Evolutionary conservation across 768 basidiomycete species (phyloP).

Genomic region (Boletus reticulatus): DNA sequence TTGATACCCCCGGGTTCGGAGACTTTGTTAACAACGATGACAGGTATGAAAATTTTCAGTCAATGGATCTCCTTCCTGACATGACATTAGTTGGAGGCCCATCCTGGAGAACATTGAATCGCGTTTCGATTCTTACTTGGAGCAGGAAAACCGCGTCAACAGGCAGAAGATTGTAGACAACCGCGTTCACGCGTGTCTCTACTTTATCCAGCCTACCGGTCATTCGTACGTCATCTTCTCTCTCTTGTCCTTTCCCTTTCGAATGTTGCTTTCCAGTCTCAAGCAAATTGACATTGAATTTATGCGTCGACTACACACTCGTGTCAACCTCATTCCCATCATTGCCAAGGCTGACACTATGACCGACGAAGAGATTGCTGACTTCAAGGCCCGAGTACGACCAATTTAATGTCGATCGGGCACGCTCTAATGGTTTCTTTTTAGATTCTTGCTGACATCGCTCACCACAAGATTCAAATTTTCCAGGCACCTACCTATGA

Average conservation of each 20-base stretch:
- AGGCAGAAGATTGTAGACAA: slow-evolving; percentile 92
- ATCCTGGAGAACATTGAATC: slow-evolving; percentile 98
- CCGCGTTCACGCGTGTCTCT: slow-evolving; percentile 96
- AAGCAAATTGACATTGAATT: slow-evolving; percentile 99
- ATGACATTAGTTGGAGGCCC: slow-evolving; percentile 82
- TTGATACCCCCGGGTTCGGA: slow-evolving; percentile 98
- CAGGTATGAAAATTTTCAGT: slow-evolving; percentile 53
- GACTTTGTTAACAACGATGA: slow-evolving; percentile 99
- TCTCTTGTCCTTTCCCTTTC: too few species aligned
- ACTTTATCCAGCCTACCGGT: slow-evolving; percentile 98
- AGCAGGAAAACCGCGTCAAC: slow-evolving; percentile 99
- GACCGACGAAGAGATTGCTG: slow-evolving; percentile 91
- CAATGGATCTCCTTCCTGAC: slow-evolving; percentile 13
- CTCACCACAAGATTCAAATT: slow-evolving; percentile 93
- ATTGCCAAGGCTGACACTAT: slow-evolving; percentile 98
- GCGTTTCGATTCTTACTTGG: slow-evolving; percentile 95
- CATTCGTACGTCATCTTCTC: slow-evolving; percentile 73
- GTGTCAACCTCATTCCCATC: slow-evolving; percentile 97
- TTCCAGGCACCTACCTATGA: slow-evolving; percentile 98
- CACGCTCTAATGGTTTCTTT: slow-evolving; percentile 1
- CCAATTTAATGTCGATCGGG: background rate
- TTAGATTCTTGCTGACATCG: slow-evolving; percentile 90
- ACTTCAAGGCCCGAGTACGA: slow-evolving; percentile 90
- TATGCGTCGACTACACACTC: slow-evolving; percentile 95
- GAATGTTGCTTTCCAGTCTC: slow-evolving; percentile 50